These are phyloP conservation scores for Coemansia sp. DNA, from an alignment of 192 early-diverging fungal species.

Conservation along the genomic window DNA sequence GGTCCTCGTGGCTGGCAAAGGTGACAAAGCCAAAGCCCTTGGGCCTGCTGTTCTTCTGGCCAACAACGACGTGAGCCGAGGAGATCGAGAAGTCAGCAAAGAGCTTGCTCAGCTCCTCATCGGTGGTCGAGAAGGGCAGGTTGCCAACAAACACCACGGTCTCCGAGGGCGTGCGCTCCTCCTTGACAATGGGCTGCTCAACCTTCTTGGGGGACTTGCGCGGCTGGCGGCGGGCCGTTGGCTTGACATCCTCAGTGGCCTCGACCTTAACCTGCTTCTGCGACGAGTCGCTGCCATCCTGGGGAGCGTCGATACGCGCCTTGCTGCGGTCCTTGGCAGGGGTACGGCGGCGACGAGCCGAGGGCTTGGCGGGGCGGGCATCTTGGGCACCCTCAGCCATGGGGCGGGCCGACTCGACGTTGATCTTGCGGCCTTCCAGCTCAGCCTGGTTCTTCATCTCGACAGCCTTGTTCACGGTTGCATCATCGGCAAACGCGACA, in stretches of 20 bases:
- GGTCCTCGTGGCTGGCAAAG: conserved; percentile 75
- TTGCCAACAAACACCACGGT: conserved; percentile 82
- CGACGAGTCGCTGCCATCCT: conserved; percentile 28
- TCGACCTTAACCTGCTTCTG: background rate
- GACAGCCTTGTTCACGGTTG: conserved; percentile 74
- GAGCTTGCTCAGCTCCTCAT: conserved; percentile 71
- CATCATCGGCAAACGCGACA: conserved; percentile 78
- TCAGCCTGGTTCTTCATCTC: conserved; percentile 76
- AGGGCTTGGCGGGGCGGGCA: conserved; percentile 32
- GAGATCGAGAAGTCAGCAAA: conserved; percentile 75
- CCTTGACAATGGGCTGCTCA: conserved; percentile 28
- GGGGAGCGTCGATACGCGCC: conserved; percentile 34
- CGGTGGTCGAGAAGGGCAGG: conserved; percentile 73
- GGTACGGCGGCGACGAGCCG: conserved; percentile 32
- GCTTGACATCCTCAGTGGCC: conserved; percentile 18
- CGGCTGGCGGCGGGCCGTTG: conserved; percentile 9
- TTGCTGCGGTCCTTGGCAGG: conserved; percentile 21
- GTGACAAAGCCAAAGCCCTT: conserved; percentile 98
- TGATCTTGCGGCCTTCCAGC: conserved; percentile 86
- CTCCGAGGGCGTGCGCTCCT: conserved; percentile 42
- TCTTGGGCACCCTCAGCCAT: conserved; percentile 40
- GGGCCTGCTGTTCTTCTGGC: conserved; percentile 67
- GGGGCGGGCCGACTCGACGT: conserved; percentile 86
- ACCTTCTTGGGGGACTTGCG: conserved; percentile 10
- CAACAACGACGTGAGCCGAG: conserved; percentile 75